phyloP scores from a whole-genome alignment of 148 eudicot genomes.

The Vaccinium corymbosum region DNA sequence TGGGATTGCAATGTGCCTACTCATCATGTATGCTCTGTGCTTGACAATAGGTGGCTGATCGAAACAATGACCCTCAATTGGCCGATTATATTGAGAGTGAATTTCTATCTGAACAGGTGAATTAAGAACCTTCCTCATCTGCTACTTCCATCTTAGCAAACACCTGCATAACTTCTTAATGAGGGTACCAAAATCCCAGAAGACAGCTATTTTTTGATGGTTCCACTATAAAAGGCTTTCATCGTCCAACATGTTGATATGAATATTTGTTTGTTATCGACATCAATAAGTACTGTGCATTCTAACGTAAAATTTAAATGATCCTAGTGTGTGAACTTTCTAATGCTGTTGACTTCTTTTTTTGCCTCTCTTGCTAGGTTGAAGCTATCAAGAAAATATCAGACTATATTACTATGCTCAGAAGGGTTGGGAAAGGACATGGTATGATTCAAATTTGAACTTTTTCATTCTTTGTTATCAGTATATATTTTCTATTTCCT shows the following conservation, averaged over 20 bases:
- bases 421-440: slow-evolving; percentile 85
- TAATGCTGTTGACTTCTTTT: background rate
- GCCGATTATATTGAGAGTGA: slow-evolving; percentile 68
- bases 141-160: background rate
- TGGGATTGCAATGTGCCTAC: background rate
- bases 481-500: background rate
- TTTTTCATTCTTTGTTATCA: background rate
- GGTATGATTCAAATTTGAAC: slow-evolving; percentile 35
- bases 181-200: background rate
- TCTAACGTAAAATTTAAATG: background rate
- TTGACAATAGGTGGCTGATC: slow-evolving; percentile 53
- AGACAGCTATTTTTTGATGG: background rate
- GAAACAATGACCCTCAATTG: slow-evolving; percentile 66
- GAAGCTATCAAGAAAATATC: slow-evolving; percentile 82
- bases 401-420: slow-evolving; percentile 65
- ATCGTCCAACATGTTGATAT: too few species aligned
- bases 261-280: too few species aligned
- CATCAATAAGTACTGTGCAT: background rate
- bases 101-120: slow-evolving; percentile 71
- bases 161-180: background rate
- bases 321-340: background rate
- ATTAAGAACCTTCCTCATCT: background rate
- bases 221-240: background rate
- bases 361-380: slow-evolving; percentile 33
- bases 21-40: slow-evolving; percentile 2